These are phyloP conservation scores for Suillus lakei DNA, from an alignment of 768 basidiomycete species.

Conservation along the genomic window DNA sequence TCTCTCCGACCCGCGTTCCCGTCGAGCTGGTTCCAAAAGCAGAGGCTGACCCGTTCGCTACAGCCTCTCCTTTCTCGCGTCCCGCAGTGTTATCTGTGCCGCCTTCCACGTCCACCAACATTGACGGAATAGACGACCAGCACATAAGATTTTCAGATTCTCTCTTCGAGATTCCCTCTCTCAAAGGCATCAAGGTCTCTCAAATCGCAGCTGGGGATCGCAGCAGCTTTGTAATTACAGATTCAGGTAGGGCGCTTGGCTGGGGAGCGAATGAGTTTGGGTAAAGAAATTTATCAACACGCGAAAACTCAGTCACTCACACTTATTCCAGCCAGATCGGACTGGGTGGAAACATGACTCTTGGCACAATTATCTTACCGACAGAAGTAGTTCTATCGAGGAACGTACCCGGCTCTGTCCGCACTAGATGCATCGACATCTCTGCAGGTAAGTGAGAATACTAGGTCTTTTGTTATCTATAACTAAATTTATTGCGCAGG, in stretches of 20 bases:
- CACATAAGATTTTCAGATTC: conserved; percentile 68
- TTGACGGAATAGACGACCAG: conserved; percentile 34
- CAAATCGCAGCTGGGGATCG: conserved; percentile 76
- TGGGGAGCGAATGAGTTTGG: conserved; percentile 93
- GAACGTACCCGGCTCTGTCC: conserved; percentile 51
- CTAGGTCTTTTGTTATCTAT: not conserved
- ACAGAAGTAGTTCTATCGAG: conserved; percentile 83
- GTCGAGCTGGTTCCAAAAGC: conserved; percentile 65
- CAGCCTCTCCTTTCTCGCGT: conserved; percentile 47
- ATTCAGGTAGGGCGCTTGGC: conserved; percentile 74
- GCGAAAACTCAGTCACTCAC: conserved; percentile 8
- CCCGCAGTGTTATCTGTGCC: conserved; percentile 16
- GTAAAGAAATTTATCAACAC: conserved; percentile 40
- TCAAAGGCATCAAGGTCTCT: conserved; percentile 63
- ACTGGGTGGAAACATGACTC: conserved; percentile 62
- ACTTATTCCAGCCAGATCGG: conserved; percentile 71
- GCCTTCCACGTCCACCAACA: conserved; percentile 32
- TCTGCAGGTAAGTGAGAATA: conserved; percentile 54
- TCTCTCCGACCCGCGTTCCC: conserved; percentile 38
- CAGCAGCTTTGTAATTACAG: conserved; percentile 74
- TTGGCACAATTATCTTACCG: conserved; percentile 77
- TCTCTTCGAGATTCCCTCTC: conserved; percentile 77
- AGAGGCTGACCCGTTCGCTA: conserved; percentile 53
- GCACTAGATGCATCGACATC: conserved; percentile 66
- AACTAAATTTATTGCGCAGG: conserved; percentile 37